Percentiles rank a stretch among this genome's conserved stretches.
These are phyloP conservation scores for Paramecium bursaria DNA, from an alignment of 73 alveolate species.

Conservation along the genomic window DNA sequence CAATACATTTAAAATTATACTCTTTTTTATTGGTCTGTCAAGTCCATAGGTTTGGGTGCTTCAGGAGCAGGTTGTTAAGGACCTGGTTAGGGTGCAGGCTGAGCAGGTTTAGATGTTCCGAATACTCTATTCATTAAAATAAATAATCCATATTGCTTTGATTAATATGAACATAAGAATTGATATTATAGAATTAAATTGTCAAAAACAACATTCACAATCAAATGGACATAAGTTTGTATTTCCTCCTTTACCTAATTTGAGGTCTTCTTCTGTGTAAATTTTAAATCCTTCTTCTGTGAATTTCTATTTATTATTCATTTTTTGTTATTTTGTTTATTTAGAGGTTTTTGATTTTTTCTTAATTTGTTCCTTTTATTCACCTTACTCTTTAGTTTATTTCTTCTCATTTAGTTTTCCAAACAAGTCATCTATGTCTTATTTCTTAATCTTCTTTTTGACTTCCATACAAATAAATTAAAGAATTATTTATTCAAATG, in stretches of 20 bases:
- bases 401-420: too few relatives aligned
- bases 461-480: too few relatives aligned
- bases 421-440: too few relatives aligned
- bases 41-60: slow-evolving; percentile 62
- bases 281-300: slow-evolving; percentile 68
- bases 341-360: too few relatives aligned
- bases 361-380: too few relatives aligned
- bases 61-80: slow-evolving; percentile 56
- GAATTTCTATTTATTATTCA: too few relatives aligned
- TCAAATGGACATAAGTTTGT: slow-evolving; percentile 64
- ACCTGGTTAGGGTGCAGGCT: background rate
- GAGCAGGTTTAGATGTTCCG: slow-evolving; percentile 52
- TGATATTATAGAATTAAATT: slow-evolving; percentile 49
- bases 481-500: too few relatives aligned
- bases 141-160: slow-evolving; percentile 63
- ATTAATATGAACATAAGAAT: slow-evolving; percentile 45
- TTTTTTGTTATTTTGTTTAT: too few relatives aligned
- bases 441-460: too few relatives aligned
- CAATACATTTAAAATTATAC: background rate
- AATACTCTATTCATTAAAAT: slow-evolving; percentile 50
- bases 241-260: slow-evolving; percentile 63
- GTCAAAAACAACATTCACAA: slow-evolving; percentile 68
- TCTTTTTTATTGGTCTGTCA: slow-evolving; percentile 67
- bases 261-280: slow-evolving; percentile 54
- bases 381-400: too few relatives aligned